Evolutionary conservation across 768 basidiomycete genomes (phyloP), one percentile per base, ranked within the genome.

Genomic region (Strobilomyces echinocephalus): DNA sequence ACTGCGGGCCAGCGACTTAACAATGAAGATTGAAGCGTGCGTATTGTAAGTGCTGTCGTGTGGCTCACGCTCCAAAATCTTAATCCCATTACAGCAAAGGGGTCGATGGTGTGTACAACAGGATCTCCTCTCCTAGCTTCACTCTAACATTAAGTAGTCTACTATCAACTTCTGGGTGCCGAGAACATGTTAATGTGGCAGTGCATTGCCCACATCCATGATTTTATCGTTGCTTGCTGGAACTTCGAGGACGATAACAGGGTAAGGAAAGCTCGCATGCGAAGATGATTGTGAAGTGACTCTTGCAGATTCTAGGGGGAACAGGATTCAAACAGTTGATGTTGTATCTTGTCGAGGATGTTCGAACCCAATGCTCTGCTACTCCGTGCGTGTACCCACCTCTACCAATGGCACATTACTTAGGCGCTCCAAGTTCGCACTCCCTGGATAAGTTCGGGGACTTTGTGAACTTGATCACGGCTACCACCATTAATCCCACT

Each of bases 161-260:
- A 47, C 34, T 43, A 51, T n/a, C 18, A 7, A 16, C 33, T 31
- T 45, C 54, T 15, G 50, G 39, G 12, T n/a, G 46, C 36, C 15
- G 46, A 40, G 24, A 33, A 34, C 7, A 36, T 35, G 39, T 30
- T 51, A 34, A n/a, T 55, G 20, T 46, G 44, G 45, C 10, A 46
- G n/a, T 55, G 54, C 38, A 44, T 55, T 9, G 30, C 49, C 1
- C 49, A 42, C 38, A 39, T 55, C 15, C 54, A 55, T 26, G 31
- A 31, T 18, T 49, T 51, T 46, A 55, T 55, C 4, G 20, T 55
- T 6, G 36, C 49, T n/a, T 55, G 54, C 24, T 55, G 54, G 54
- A 51, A 55, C 26, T 55, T 55, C 45, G 46, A 28, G 39, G 49
- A 55, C 11, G 16, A 28, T 2, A 10, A 46, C 4, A 42, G 46